phyloP scores from a whole-genome alignment of 129 eudicot species.

The Lactuca saligna region DNA sequence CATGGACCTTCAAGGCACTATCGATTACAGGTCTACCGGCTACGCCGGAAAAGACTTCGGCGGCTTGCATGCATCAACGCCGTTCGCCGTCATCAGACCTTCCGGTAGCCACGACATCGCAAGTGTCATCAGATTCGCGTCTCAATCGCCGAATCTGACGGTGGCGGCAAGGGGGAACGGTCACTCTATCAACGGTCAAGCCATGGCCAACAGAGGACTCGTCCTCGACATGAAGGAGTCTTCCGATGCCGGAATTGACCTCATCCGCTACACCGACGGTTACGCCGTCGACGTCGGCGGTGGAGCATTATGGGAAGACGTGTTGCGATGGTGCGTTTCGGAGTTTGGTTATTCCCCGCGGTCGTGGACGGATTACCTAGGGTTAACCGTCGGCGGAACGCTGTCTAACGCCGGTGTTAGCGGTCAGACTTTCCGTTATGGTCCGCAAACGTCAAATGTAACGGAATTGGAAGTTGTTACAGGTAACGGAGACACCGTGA shows the following conservation, averaged over 20 bases:
- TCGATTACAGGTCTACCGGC: conserved; percentile 35
- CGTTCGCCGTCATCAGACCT: conserved; percentile 66
- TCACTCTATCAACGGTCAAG: conserved; percentile 93
- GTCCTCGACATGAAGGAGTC: conserved; percentile 70
- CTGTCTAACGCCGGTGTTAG: conserved; percentile 91
- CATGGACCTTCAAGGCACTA: conserved; percentile 40
- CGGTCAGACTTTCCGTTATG: conserved; percentile 83
- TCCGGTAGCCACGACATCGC: conserved; percentile 51
- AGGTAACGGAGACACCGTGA: conserved; percentile 61
- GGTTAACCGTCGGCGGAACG: conserved; percentile 90
- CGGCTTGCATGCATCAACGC: conserved; percentile 48
- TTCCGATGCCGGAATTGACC: conserved; percentile 21
- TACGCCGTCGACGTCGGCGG: conserved; percentile 68
- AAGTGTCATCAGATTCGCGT: conserved; percentile 39
- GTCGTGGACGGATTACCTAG: conserved; percentile 94
- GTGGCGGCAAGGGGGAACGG: conserved; percentile 97
- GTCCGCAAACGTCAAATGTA: conserved; percentile 83
- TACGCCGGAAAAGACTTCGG: conserved; percentile 73
- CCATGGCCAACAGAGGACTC: conserved; percentile 71
- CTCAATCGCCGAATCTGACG: conserved; percentile 45
- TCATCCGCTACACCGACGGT: conserved; percentile 12
- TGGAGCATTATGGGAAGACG: conserved; percentile 93
- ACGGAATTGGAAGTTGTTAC: conserved; percentile 86
- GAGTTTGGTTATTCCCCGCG: conserved; percentile 58
- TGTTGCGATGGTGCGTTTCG: conserved; percentile 58